phyloP scores from a whole-genome alignment of 768 basidiomycete species.

The Candolleomyces eurysporus region DNA sequence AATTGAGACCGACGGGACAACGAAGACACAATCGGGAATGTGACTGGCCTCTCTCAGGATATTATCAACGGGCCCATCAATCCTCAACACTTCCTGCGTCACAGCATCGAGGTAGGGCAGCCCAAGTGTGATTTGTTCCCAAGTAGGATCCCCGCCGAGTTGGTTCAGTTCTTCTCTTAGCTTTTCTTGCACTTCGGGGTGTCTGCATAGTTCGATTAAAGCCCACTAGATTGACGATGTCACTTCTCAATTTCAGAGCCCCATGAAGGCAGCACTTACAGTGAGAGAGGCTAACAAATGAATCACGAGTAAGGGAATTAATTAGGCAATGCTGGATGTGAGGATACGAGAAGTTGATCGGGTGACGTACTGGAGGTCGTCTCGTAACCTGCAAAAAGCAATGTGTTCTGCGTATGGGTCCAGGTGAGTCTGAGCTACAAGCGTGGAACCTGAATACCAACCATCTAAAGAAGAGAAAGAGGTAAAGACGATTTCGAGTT shows the following conservation, averaged over 20 bases:
- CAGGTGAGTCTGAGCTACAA: no score
- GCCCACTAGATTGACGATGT: slow-evolving; percentile 41
- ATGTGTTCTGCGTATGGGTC: background rate
- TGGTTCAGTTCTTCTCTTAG: slow-evolving; percentile 51
- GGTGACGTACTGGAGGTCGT: slow-evolving; percentile 45
- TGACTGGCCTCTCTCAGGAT: no score
- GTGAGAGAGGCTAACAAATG: slow-evolving; percentile 32
- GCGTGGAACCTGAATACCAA: no score
- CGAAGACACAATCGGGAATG: background rate
- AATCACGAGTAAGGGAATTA: background rate
- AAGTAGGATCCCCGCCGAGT: slow-evolving; percentile 45
- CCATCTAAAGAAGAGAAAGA: slow-evolving; percentile 12
- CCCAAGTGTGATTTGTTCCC: slow-evolving; percentile 47
- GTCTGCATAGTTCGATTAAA: slow-evolving; percentile 50
- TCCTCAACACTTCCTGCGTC: slow-evolving; percentile 39
- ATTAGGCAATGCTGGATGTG: background rate
- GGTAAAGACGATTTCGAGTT: background rate
- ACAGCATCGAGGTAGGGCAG: slow-evolving; percentile 58
- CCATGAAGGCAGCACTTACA: slow-evolving; percentile 15
- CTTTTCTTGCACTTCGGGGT: slow-evolving; percentile 43
- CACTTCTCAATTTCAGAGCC: background rate
- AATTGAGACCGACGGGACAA: no score
- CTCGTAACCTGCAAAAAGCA: slow-evolving; percentile 42
- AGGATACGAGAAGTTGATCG: no score
- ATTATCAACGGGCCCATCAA: slow-evolving; percentile 32